phyloP scores from a whole-genome alignment of 2,329 filamentous ascomycete species.

The Aschersonia sp. region DNA sequence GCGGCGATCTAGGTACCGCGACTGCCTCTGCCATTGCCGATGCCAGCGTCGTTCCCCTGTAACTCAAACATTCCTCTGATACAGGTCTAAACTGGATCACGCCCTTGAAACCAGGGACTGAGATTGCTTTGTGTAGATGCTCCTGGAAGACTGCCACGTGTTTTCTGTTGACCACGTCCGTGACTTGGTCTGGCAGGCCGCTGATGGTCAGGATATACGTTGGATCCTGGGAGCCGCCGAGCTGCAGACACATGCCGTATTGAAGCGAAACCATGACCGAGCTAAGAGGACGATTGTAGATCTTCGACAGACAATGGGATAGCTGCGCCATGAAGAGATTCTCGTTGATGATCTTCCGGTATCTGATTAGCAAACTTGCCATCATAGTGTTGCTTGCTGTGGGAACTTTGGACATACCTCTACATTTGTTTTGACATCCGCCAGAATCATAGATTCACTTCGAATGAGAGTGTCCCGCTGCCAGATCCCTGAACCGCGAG shows the following conservation, averaged over 20 bases:
- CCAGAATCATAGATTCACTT: slow-evolving; percentile 1
- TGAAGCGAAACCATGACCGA: slow-evolving; percentile 65
- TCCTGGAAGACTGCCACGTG: slow-evolving; percentile 65
- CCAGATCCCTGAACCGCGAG: not conserved
- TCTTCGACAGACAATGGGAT: slow-evolving; percentile 55
- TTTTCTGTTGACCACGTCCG: slow-evolving; percentile 63
- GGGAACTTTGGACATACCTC: slow-evolving; percentile 8
- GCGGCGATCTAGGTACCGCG: no score
- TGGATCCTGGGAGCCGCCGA: slow-evolving; percentile 61
- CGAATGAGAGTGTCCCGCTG: not conserved
- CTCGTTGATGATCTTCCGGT: slow-evolving; percentile 53
- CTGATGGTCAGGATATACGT: slow-evolving; percentile 67
- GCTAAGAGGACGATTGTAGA: slow-evolving; percentile 60
- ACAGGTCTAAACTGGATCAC: slow-evolving; percentile 59
- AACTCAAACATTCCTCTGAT: slow-evolving; percentile 57
- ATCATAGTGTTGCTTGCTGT: not conserved
- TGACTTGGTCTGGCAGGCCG: slow-evolving; percentile 53
- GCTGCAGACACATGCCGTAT: slow-evolving; percentile 60
- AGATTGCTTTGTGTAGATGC: slow-evolving; percentile 58
- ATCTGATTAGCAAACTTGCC: not conserved
- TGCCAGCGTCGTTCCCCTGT: slow-evolving; percentile 53
- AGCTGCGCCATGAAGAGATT: slow-evolving; percentile 61
- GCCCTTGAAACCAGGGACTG: slow-evolving; percentile 51
- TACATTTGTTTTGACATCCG: slow-evolving; percentile 17
- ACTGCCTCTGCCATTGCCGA: slow-evolving; percentile 29